phyloP scores from a whole-genome alignment of 2,329 filamentous ascomycete species.

The Plenodomus lindquistii region DNA sequence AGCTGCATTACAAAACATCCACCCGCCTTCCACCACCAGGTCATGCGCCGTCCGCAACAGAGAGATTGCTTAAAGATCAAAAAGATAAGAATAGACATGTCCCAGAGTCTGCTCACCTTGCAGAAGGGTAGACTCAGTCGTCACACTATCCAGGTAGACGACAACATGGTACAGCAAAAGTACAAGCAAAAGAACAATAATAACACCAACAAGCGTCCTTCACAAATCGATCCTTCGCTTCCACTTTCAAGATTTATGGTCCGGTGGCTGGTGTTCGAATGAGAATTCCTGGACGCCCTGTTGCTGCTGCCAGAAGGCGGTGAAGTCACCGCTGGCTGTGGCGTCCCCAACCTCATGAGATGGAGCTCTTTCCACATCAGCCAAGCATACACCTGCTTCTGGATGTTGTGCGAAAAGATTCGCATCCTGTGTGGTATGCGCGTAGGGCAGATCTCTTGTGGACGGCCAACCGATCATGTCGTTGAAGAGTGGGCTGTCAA shows the following conservation, averaged over 20 bases:
- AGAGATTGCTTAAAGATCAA: too few relatives aligned
- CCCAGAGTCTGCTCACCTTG: not conserved
- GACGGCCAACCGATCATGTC: slow-evolving; percentile 1
- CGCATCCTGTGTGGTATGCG: not conserved
- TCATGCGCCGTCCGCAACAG: too few relatives aligned
- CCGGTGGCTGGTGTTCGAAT: not conserved
- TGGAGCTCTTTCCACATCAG: slow-evolving; percentile 4
- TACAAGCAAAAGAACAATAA: not conserved
- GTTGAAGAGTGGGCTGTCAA: not conserved
- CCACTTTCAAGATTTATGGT: not conserved
- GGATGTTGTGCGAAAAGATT: slow-evolving; percentile 6
- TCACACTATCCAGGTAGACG: slow-evolving; percentile 1
- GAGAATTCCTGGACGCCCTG: not conserved
- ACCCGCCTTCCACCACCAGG: too few relatives aligned
- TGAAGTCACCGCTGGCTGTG: not conserved
- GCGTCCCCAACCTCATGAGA: not conserved
- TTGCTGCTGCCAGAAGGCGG: slow-evolving; percentile 2
- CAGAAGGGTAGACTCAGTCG: not conserved
- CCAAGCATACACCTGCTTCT: slow-evolving; percentile 5
- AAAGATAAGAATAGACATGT: too few relatives aligned
- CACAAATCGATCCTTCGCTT: too few relatives aligned
- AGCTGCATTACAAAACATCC: too few relatives aligned
- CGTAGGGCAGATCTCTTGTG: not conserved
- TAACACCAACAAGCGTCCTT: too few relatives aligned
- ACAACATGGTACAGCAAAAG: not conserved